These are phyloP conservation scores for Chlamydomonas schloesseri DNA, from an alignment of 139 green algal species.

Conservation along the genomic window DNA sequence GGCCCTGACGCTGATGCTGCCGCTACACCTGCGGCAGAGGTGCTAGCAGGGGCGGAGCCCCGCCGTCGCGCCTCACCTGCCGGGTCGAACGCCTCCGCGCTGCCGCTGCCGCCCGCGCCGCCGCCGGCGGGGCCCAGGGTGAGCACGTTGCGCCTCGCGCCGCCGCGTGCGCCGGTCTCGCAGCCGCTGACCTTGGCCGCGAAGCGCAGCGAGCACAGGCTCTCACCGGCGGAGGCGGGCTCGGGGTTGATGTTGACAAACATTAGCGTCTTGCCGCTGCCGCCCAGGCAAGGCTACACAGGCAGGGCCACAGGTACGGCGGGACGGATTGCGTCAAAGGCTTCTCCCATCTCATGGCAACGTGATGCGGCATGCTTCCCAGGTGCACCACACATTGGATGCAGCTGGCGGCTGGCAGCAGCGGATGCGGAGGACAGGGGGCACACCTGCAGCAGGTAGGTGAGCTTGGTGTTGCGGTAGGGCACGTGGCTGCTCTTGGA, in stretches of 20 bases:
- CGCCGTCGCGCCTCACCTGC: constrained; percentile 37
- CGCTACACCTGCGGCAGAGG: not conserved
- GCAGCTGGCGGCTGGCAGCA: too few relatives aligned
- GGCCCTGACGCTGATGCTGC: not conserved
- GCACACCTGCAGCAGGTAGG: constrained; percentile 91
- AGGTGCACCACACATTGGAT: too few relatives aligned
- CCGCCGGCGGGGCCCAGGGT: not conserved
- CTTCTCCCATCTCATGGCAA: too few relatives aligned
- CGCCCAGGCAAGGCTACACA: constrained; percentile 86
- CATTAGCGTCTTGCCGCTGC: constrained; percentile 95
- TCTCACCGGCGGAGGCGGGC: constrained; percentile 79
- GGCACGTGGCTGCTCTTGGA: constrained; percentile 83
- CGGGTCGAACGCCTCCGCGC: not conserved
- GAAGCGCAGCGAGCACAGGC: constrained; percentile 91
- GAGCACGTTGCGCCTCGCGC: constrained; percentile 76
- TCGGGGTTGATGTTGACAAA: constrained; percentile 96
- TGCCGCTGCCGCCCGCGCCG: not conserved
- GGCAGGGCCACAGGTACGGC: too few relatives aligned
- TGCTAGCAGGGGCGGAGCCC: not conserved
- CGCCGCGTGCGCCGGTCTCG: constrained; percentile 84
- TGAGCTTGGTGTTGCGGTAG: constrained; percentile 97
- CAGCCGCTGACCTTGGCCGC: constrained; percentile 87
- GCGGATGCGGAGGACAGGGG: too few relatives aligned
- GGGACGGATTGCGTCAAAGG: too few relatives aligned
- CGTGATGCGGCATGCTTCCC: too few relatives aligned